Conservation (phyloP, 2,329 filamentous ascomycete species). For the Pseudocercospora fijiensis region DNA sequence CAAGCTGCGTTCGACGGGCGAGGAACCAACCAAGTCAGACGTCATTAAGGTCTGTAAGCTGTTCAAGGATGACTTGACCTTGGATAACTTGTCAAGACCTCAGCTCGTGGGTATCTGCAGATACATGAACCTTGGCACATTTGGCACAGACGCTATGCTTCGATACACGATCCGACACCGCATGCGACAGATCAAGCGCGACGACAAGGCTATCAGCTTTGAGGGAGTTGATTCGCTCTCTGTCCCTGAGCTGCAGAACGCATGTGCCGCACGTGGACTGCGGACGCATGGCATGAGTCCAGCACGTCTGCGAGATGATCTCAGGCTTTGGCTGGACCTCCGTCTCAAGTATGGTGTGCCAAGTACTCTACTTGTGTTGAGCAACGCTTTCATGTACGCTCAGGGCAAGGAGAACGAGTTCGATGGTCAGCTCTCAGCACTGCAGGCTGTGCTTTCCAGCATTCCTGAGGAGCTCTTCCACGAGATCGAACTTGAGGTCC, state of each 20-base stretch:
- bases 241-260: conserved; percentile 88
- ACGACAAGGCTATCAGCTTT: conserved; percentile 89
- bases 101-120: conserved; percentile 97
- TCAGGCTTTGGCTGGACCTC: conserved; percentile 91
- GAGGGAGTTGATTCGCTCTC: conserved; percentile 92
- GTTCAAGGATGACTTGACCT: conserved; percentile 94
- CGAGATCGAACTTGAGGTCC: conserved; percentile 97
- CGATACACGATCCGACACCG: conserved; percentile 95
- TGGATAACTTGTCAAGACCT: conserved; percentile 93
- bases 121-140: conserved; percentile 96
- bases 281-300: conserved; percentile 91
- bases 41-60: conserved; percentile 99
- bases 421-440: conserved; percentile 84
- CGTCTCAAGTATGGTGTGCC: conserved; percentile 93
- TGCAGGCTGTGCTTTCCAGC: conserved; percentile 86
- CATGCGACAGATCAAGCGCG: conserved; percentile 98
- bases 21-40: conserved; percentile 81
- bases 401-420: conserved; percentile 82
- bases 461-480: conserved; percentile 99
- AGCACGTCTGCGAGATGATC: conserved; percentile 79
- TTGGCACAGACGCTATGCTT: conserved; percentile 96
- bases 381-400: conserved; percentile 96
- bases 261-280: conserved; percentile 87
- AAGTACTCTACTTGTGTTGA: conserved; percentile 89
- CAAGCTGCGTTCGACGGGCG: conserved; percentile 87